These are phyloP conservation scores for Pelagomonas calceolata DNA, from an alignment of 108 stramenopile species.

Conservation along the genomic window DNA sequence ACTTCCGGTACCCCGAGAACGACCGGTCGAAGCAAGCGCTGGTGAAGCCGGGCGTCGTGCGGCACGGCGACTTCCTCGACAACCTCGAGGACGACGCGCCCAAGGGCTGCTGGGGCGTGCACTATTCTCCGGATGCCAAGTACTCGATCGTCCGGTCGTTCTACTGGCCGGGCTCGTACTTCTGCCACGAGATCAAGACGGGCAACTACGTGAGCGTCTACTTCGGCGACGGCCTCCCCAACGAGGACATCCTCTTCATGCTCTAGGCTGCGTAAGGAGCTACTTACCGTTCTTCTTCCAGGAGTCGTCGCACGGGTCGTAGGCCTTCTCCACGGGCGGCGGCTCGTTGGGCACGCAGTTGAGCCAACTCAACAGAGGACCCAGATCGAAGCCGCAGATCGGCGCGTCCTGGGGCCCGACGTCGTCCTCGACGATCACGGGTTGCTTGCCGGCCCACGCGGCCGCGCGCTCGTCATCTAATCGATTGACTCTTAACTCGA, in stretches of 20 bases:
- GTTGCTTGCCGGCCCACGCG: too few relatives aligned
- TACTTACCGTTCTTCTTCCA: neutral
- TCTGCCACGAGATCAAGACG: slow-evolving; percentile 30
- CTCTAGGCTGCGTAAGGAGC: slow-evolving; percentile 13
- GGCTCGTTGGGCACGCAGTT: neutral
- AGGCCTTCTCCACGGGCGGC: too few relatives aligned
- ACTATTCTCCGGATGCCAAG: slow-evolving; percentile 10
- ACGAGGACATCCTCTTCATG: slow-evolving; percentile 38
- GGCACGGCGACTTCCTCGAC: slow-evolving; percentile 37
- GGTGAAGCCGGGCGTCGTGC: slow-evolving; percentile 30
- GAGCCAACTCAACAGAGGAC: neutral
- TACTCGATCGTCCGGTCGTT: slow-evolving; percentile 26
- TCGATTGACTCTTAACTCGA: too few relatives aligned
- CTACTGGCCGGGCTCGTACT: slow-evolving; percentile 39
- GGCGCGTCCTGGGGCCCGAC: too few relatives aligned
- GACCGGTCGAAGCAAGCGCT: slow-evolving; percentile 20
- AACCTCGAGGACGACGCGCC: slow-evolving; percentile 33
- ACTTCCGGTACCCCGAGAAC: slow-evolving; percentile 34
- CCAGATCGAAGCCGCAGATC: neutral
- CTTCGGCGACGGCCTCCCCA: slow-evolving; percentile 40
- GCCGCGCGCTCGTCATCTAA: too few relatives aligned
- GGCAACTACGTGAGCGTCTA: slow-evolving; percentile 37
- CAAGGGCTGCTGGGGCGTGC: slow-evolving; percentile 25
- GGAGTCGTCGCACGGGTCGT: too few relatives aligned
- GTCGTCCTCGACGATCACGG: too few relatives aligned